These are phyloP conservation scores for Exidia glandulosa DNA, from an alignment of 768 basidiomycete species.

Conservation along the genomic window DNA sequence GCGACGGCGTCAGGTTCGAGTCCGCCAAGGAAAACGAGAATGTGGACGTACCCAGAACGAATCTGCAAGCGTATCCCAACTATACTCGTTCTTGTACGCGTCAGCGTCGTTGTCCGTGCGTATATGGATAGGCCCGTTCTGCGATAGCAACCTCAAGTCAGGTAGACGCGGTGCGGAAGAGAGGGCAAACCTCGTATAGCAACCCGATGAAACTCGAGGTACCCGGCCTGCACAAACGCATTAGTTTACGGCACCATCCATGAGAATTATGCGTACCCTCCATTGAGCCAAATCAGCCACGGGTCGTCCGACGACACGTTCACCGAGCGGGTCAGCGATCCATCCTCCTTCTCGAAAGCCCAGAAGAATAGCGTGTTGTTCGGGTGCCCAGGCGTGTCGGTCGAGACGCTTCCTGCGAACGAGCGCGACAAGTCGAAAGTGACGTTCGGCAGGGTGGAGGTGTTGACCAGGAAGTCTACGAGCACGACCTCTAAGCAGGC, in stretches of 20 bases:
- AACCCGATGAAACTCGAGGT: conserved; percentile 58
- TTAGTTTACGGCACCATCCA: too few relatives aligned
- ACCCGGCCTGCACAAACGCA: conserved; percentile 46
- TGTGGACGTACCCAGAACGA: not conserved
- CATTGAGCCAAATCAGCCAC: conserved; percentile 68
- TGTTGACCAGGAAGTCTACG: conserved; percentile 49
- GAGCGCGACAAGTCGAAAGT: conserved; percentile 37
- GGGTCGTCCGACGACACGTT: conserved; percentile 33
- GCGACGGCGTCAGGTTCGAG: conserved; percentile 18
- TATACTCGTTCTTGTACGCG: conserved; percentile 38
- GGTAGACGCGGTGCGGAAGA: not conserved
- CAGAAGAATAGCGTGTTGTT: conserved; percentile 60
- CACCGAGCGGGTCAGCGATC: conserved; percentile 43
- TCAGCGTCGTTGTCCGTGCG: conserved; percentile 39
- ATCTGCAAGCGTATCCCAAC: conserved; percentile 52
- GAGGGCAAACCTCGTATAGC: conserved; percentile 38
- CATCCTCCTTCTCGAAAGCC: conserved; percentile 45
- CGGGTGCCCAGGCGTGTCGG: conserved; percentile 45
- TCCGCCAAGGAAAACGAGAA: too few relatives aligned
- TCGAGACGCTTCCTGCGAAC: conserved; percentile 55
- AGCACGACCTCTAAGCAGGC: not conserved
- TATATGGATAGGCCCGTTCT: conserved; percentile 61
- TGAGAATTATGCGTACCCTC: conserved; percentile 36
- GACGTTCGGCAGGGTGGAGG: conserved; percentile 43
- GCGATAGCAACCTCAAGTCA: conserved; percentile 13